Base-by-base conservation (phyloP, 1,284 basidiomycete genomes). In the Sporisorium reilianum region DNA sequence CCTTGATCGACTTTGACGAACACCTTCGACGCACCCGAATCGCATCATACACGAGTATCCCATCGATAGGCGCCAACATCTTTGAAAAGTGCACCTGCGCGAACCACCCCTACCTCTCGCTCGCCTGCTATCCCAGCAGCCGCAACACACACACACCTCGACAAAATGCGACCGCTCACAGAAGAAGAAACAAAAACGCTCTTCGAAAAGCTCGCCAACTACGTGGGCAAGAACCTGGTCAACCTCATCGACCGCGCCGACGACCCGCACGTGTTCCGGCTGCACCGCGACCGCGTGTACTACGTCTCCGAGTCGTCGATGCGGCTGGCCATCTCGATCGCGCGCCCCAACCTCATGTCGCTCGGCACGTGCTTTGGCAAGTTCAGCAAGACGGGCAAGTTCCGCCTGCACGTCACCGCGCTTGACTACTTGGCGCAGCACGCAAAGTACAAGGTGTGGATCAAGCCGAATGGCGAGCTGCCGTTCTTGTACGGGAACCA, bases 391-490 rank as follows among this genome's bases (percentile, higher is more conserved):
- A 91, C 91, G 55, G 95, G 95, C 65, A 99, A 98, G 86, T 99
- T 99, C 89, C 95, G 95, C 87, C 88, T 99, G 69, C 95, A 98
- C 81, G 90, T 99, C 77, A 97, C 95, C 1, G 89, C 93, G 18
- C 88, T 99, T 64, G 97, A 99, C 84, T 92, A 93, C 84, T 87
- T 99, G 57, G 94, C 94, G 2, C 94, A 97, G 84, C 97, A 97
- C 85, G 96, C 97, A 25, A 98, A 97, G 86, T 95, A 95, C 88
- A 99, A 99, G 89, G 90, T 98, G 38, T 99, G 97, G 97, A 96
- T 99, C 86, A 99, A 99, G 86, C 92, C 95, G 16, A 97, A 99
- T 75, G 97, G 97, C 82, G 97, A 99, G 87, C 94, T 99, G 90
- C 97, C 97, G 2, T 99, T 97, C 88, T 87, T 99, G 53, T 99